Evolutionary conservation across 257 asterid genomes (phyloP).

Genomic region (Agastache rugosa): DNA sequence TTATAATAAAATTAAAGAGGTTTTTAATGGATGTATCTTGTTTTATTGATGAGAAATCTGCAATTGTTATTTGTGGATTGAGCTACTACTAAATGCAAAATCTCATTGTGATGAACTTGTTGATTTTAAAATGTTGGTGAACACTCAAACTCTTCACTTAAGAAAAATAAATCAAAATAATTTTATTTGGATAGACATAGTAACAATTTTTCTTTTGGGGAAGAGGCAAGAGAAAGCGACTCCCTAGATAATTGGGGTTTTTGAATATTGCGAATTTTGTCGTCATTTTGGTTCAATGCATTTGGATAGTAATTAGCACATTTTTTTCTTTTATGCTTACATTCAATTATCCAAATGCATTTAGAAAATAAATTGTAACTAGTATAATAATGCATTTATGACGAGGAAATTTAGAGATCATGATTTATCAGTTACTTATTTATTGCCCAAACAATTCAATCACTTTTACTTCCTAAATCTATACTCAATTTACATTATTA

Average conservation of each 20-base stretch:
- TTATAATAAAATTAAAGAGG: neutral
- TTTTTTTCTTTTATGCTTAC: neutral
- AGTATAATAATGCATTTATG: neutral
- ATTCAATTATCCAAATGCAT: slow-evolving; percentile 3
- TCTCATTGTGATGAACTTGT: no score
- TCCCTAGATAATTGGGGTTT: slow-evolving; percentile 7
- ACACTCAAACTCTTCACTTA: neutral
- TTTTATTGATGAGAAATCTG: neutral
- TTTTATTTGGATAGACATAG: neutral
- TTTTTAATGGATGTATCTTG: neutral
- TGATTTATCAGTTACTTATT: no score
- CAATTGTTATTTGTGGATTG: neutral
- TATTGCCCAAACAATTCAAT: neutral
- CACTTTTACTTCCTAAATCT: neutral
- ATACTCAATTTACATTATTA: no score
- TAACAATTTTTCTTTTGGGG: neutral
- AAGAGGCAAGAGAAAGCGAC: neutral
- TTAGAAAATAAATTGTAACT: neutral
- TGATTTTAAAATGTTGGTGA: neutral
- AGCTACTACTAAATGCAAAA: neutral
- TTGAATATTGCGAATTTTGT: slow-evolving; percentile 14
- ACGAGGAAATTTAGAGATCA: neutral
- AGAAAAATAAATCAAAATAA: neutral
- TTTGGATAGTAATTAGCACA: neutral
- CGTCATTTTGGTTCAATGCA: slow-evolving; percentile 14